Percentiles rank a stretch among this genome's conserved stretches.
These are phyloP conservation scores for Cantharellus anzutake DNA, from an alignment of 768 basidiomycete species.

Conservation along the genomic window DNA sequence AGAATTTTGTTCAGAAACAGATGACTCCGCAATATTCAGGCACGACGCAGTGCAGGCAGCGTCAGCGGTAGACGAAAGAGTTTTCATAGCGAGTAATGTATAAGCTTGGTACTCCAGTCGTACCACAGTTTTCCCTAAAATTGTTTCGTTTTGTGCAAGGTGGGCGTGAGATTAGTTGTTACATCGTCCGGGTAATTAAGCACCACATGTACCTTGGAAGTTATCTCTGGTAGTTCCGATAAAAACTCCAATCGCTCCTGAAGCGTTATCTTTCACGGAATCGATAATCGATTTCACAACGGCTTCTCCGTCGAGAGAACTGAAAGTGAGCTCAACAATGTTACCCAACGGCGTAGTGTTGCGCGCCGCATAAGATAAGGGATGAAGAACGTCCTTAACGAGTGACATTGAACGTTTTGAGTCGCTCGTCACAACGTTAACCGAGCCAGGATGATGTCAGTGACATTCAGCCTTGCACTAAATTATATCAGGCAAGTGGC, in stretches of 20 bases:
- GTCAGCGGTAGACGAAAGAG: conserved; percentile 41
- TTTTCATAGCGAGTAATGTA: conserved; percentile 60
- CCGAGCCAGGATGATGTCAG: no score
- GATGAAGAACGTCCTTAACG: not conserved
- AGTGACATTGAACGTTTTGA: no score
- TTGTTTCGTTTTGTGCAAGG: not conserved
- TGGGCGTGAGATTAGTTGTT: no score
- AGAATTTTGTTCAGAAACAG: no score
- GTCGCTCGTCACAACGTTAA: no score
- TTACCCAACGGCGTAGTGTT: conserved; percentile 24
- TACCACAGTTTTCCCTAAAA: conserved; percentile 45
- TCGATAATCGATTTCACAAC: conserved; percentile 24
- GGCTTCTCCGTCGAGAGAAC: conserved; percentile 32
- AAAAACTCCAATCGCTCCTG: conserved; percentile 60
- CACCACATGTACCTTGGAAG: conserved; percentile 41
- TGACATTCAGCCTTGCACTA: no score
- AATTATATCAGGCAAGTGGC: no score
- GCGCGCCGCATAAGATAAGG: not conserved
- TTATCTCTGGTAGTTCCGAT: conserved; percentile 75
- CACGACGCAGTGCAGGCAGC: conserved; percentile 17
- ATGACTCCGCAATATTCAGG: not conserved
- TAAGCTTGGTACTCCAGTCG: conserved; percentile 72
- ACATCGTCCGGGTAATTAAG: no score
- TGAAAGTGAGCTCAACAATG: conserved; percentile 38
- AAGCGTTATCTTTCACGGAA: conserved; percentile 40